Base-by-base conservation (phyloP, 352 stramenopile genomes). In the Globisporangium lucens region DNA sequence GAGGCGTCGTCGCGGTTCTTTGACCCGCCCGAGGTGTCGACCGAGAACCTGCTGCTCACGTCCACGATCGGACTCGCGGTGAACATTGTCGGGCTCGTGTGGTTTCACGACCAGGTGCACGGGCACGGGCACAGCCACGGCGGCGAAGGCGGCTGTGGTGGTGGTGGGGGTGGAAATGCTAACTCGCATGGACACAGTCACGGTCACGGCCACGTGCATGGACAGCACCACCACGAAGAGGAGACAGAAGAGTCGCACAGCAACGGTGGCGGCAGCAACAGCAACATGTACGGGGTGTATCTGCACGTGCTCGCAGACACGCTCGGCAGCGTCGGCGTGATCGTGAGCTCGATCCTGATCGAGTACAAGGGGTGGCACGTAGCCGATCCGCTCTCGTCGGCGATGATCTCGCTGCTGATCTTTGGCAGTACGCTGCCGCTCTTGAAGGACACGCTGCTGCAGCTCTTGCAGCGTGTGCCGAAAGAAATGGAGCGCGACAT, bases 201-300 rank as follows among this genome's bases (percentile, higher is more conserved):
- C 27, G 72, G 73, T 29, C 79, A 87, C 49, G 75, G 62, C 4
- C 71, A 76, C 24, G 36, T 13, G 13, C 29, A 66, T 43, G 52
- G 52, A 3, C 59, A 67, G 15, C 24, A 75, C 30, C 6, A 51
- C 6, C 6, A 51, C 6, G 6, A 72, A 60, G 47, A 57, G 33
- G 51, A 74, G 30, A 5, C 30, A 20, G 38, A 52, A 52, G 61
- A 36, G 17, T 6, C 41, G 5, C 36, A 67, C 30, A 38, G 65
- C 12, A 27, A 60, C 30, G 35, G 43, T 9, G 53, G 69, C 24
- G 66, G 69, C 56, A 83, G 75, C 58, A 97, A 95, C 69, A 90
- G 77, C 64, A 97, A 97, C 75, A 95, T 97, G 80, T 90, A 97
- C 67, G 91, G 89, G 10, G 89, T 97, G 17, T 96, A 97, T 52